Conservation (phyloP, 345 rosid species). For the Cardamine chenopodiifolia region DNA sequence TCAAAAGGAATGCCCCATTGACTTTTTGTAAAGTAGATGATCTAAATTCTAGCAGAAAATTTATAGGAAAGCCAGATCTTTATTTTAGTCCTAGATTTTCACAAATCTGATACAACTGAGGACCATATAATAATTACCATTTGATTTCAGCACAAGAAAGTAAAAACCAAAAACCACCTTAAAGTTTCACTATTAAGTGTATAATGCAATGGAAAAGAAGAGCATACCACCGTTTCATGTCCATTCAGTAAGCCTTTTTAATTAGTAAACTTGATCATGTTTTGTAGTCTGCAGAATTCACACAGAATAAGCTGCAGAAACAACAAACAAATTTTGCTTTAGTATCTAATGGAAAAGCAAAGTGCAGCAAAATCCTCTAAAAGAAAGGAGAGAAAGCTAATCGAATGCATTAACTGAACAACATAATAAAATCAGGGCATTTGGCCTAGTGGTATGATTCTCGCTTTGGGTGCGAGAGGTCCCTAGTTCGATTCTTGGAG, state of each 20-base stretch:
- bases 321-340: not conserved
- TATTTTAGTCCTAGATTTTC: not conserved
- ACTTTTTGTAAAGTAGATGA: not conserved
- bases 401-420: not conserved
- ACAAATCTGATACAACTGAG: not conserved
- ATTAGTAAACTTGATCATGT: not conserved
- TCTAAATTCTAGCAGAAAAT: not conserved
- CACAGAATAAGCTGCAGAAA: not conserved
- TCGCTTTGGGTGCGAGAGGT: slow-evolving; percentile 83
- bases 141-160: not conserved
- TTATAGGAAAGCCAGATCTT: not conserved
- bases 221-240: not conserved
- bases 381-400: not conserved
- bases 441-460: slow-evolving; percentile 85
- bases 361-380: not conserved
- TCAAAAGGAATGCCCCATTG: not conserved
- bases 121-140: not conserved
- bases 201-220: not conserved
- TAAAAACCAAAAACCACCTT: not conserved
- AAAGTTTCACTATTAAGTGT: not conserved
- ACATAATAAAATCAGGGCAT: slow-evolving; percentile 43
- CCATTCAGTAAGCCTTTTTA: not conserved
- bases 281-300: not conserved
- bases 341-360: not conserved
- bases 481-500: slow-evolving; percentile 69